These are phyloP conservation scores for Tausonia pullulans DNA, from an alignment of 1,284 basidiomycete species.

Conservation along the genomic window DNA sequence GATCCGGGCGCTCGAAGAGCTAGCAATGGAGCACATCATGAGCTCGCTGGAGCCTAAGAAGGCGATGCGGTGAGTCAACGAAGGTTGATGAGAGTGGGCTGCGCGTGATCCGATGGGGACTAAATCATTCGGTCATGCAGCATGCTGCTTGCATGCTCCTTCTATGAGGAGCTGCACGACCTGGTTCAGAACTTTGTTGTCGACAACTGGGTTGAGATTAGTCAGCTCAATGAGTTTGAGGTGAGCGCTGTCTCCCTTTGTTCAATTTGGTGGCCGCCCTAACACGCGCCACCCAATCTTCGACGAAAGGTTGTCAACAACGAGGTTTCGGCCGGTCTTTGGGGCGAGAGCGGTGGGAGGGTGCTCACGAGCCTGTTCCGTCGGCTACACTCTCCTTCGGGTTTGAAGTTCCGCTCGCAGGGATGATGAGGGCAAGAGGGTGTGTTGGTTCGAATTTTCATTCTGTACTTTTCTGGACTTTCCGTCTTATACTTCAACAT, in stretches of 20 bases:
- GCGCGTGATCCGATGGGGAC: constrained; percentile 24
- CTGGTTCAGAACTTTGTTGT: constrained; percentile 28
- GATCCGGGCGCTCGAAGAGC: constrained; percentile 51
- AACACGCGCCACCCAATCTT: too few species aligned
- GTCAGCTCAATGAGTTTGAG: constrained; percentile 24
- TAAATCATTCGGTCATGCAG: too few species aligned
- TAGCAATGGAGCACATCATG: constrained; percentile 66
- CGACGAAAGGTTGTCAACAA: constrained; percentile 2
- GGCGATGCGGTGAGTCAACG: constrained; percentile 45
- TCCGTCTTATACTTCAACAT: too few species aligned
- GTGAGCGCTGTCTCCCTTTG: constrained; percentile 20
- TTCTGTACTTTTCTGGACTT: background rate
- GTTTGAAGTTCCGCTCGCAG: too few species aligned
- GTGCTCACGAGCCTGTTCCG: background rate
- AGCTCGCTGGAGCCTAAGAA: constrained; percentile 56
- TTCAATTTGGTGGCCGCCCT: too few species aligned
- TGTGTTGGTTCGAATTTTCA: background rate
- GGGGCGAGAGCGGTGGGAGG: background rate
- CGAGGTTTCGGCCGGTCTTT: constrained; percentile 29
- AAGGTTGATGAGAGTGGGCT: constrained; percentile 45
- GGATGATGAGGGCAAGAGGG: background rate
- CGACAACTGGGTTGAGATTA: constrained; percentile 25
- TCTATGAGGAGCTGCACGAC: constrained; percentile 26
- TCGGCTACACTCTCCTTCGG: background rate
- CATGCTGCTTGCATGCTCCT: too few species aligned